phyloP scores from a whole-genome alignment of 2,329 filamentous ascomycete genomes.

The Fusarium incarnatum region DNA sequence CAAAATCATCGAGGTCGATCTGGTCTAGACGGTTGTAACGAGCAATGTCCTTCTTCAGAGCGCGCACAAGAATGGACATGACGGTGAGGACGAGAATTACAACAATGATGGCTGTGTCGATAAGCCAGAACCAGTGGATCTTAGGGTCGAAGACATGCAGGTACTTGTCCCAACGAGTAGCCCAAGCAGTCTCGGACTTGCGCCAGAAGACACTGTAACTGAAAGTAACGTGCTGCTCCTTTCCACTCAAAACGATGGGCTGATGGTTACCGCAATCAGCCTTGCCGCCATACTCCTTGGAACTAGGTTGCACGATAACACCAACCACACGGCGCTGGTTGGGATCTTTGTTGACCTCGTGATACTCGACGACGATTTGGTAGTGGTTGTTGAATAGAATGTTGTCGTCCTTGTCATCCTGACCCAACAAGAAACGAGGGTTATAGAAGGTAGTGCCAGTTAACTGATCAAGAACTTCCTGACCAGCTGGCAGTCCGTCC shows the following conservation, averaged over 20 bases:
- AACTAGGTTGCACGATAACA: conserved; percentile 86
- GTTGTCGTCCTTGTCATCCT: conserved; percentile 64
- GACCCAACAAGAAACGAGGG: conserved; percentile 87
- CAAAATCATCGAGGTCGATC: conserved; percentile 89
- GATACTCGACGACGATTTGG: conserved; percentile 93
- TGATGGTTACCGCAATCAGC: conserved; percentile 72
- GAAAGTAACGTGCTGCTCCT: conserved; percentile 76
- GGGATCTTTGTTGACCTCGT: conserved; percentile 74
- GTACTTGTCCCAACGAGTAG: conserved; percentile 98
- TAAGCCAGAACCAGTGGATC: conserved; percentile 98
- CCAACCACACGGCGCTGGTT: conserved; percentile 89
- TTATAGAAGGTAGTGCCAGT: conserved; percentile 87
- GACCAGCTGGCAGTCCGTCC: conserved; percentile 91
- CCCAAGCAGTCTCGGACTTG: conserved; percentile 87
- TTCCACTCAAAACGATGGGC: conserved; percentile 72
- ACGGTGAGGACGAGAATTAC: conserved; percentile 92
- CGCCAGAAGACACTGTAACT: conserved; percentile 95
- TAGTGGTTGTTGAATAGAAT: conserved; percentile 90
- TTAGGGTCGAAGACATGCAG: conserved; percentile 96
- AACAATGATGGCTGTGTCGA: conserved; percentile 96
- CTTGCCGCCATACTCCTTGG: conserved; percentile 68
- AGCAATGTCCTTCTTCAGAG: conserved; percentile 93
- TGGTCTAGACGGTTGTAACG: conserved; percentile 95
- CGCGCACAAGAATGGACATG: conserved; percentile 88
- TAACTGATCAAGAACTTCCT: conserved; percentile 80